Evolutionary conservation across 176 grass and related monocot genomes (phyloP).

Genomic region (Rhynchospora pubera): DNA sequence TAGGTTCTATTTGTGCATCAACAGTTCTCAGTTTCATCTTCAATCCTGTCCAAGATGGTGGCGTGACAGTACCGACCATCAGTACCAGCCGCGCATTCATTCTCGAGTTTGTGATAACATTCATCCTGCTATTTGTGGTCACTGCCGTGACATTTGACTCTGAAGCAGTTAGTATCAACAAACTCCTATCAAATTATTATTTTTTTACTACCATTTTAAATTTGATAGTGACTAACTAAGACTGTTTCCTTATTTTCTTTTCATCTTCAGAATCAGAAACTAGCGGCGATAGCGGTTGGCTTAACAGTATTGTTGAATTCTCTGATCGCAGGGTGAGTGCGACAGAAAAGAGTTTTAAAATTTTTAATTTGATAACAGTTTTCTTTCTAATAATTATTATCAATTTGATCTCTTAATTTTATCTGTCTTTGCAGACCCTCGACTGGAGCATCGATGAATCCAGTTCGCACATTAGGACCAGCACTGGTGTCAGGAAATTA

Average conservation of each 20-base stretch:
- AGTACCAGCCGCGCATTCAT: constrained; percentile 19
- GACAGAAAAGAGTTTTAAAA: neutral
- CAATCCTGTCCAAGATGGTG: constrained; percentile 36
- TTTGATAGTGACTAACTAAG: neutral
- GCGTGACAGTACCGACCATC: constrained; percentile 42
- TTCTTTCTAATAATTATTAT: neutral
- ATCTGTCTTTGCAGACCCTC: constrained; percentile 13
- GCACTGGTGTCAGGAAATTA: constrained; percentile 42
- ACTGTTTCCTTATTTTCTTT: neutral
- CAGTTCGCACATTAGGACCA: constrained; percentile 41
- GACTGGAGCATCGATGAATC: constrained; percentile 57
- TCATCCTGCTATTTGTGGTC: constrained; percentile 24
- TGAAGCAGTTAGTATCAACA: constrained; percentile 12
- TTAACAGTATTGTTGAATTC: constrained; percentile 19
- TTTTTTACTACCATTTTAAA: neutral
- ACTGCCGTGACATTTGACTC: constrained; percentile 13
- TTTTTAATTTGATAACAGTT: neutral
- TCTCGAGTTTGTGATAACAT: constrained; percentile 21
- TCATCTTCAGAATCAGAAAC: constrained; percentile 9
- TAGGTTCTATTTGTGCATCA: constrained; percentile 42
- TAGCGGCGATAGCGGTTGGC: constrained; percentile 24
- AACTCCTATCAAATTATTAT: constrained; percentile 9
- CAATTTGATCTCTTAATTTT: neutral
- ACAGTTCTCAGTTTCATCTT: constrained; percentile 45
- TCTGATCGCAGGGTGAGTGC: constrained; percentile 19